phyloP scores from a whole-genome alignment of 129 eudicot species.

The Scalesia atractyloides region DNA sequence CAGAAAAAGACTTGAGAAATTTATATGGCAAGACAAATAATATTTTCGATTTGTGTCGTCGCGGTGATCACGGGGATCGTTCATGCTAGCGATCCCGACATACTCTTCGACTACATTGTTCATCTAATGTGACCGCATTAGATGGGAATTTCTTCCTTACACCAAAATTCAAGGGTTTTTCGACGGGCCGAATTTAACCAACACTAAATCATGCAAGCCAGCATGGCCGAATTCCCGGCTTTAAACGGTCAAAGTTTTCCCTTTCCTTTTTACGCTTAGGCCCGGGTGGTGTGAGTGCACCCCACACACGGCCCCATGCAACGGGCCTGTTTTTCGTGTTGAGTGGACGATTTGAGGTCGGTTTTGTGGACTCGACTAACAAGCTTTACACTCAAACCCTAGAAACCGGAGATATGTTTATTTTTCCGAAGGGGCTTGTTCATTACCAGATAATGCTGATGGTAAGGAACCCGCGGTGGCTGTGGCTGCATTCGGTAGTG shows the following conservation, averaged over 20 bases:
- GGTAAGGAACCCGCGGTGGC: slow-evolving; percentile 28
- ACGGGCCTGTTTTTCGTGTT: slow-evolving; percentile 42
- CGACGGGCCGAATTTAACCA: background rate
- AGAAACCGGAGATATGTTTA: slow-evolving; percentile 45
- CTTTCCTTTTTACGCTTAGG: slow-evolving; percentile 38
- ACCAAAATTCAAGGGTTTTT: slow-evolving; percentile 35
- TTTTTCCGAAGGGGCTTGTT: slow-evolving; percentile 54
- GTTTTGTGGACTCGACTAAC: slow-evolving; percentile 43
- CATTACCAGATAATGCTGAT: slow-evolving; percentile 53
- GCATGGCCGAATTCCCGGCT: slow-evolving; percentile 47
- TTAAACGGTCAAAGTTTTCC: slow-evolving; percentile 50
- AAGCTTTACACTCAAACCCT: slow-evolving; percentile 46
- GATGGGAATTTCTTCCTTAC: slow-evolving; percentile 42
- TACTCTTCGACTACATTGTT: slow-evolving; percentile 44
- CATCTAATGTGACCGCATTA: slow-evolving; percentile 23
- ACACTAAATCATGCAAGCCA: slow-evolving; percentile 30
- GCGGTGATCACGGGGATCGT: slow-evolving; percentile 7
- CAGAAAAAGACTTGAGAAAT: background rate
- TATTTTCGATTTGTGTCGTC: slow-evolving; percentile 2
- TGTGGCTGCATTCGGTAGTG: slow-evolving; percentile 55
- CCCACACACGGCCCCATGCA: slow-evolving; percentile 50
- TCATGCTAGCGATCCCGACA: slow-evolving; percentile 49
- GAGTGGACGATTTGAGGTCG: slow-evolving; percentile 45
- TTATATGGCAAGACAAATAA: slow-evolving; percentile 10
- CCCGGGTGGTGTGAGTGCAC: slow-evolving; percentile 36